Evolutionary conservation across 108 stramenopile genomes (phyloP).

Genomic region (Skeletonema tropicum): DNA sequence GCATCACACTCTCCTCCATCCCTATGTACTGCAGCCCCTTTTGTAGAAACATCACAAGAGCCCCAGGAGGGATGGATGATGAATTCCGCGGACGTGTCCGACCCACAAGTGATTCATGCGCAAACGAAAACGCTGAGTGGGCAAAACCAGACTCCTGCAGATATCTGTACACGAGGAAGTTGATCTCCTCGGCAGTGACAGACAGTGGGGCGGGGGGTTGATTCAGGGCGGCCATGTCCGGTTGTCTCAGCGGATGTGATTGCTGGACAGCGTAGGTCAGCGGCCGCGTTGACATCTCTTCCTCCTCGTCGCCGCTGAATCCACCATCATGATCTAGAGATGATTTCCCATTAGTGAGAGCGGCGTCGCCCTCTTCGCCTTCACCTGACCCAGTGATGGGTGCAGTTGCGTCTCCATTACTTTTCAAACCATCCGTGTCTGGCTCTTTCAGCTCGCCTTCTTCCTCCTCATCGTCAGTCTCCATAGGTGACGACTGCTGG

Average conservation of each 20-base stretch:
- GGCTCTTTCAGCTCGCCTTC: conserved; percentile 7
- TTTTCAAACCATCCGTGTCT: conserved; percentile 2
- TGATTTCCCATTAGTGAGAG: conserved; percentile 4
- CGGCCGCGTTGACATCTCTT: background rate
- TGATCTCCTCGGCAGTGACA: conserved; percentile 92
- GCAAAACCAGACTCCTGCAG: conserved; percentile 90
- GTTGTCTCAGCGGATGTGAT: conserved; percentile 16
- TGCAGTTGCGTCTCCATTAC: conserved; percentile 1
- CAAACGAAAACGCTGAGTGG: conserved; percentile 95
- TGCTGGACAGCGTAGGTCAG: conserved; percentile 12
- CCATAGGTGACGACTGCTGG: background rate
- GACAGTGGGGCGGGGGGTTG: conserved; percentile 38
- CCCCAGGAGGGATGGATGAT: conserved; percentile 82
- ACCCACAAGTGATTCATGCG: conserved; percentile 92
- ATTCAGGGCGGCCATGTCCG: conserved; percentile 8
- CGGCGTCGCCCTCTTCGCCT: background rate
- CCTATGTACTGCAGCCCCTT: conserved; percentile 91
- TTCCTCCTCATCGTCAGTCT: background rate
- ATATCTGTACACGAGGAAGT: conserved; percentile 94
- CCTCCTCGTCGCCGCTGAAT: background rate
- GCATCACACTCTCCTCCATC: conserved; percentile 80
- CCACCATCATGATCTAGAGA: background rate
- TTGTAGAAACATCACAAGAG: conserved; percentile 84
- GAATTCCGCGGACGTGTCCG: conserved; percentile 69
- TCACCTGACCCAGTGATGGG: background rate